Evolutionary conservation across 1,284 basidiomycete genomes (phyloP).

Genomic region (Puccinia novopanici): DNA sequence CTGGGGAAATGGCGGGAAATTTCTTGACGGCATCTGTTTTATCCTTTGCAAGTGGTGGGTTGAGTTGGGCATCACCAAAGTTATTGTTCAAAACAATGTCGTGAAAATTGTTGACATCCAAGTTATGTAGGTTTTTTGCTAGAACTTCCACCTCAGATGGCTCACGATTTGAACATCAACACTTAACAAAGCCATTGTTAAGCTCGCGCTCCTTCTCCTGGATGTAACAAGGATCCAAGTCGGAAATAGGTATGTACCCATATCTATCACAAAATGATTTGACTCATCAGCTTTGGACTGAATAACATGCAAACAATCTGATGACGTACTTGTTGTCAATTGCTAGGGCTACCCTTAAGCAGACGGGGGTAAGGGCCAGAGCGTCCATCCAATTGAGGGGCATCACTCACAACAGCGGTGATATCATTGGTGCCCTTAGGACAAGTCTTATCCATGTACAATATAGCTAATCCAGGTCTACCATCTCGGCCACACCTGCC

Average conservation of each 20-base stretch:
- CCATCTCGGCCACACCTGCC: neutral
- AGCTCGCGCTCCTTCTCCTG: neutral
- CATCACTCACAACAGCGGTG: neutral
- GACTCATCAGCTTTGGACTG: too few relatives aligned
- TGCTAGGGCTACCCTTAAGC: neutral
- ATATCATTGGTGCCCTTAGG: neutral
- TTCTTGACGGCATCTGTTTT: neutral
- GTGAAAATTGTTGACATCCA: neutral
- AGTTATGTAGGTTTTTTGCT: neutral
- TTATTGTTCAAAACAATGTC: neutral
- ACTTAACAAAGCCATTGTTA: neutral
- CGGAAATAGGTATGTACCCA: neutral
- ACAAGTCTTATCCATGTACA: neutral
- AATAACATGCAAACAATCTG: too few relatives aligned
- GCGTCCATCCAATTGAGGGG: neutral
- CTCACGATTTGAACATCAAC: neutral
- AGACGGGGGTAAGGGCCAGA: constrained; percentile 4
- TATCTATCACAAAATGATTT: neutral
- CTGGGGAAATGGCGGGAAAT: neutral
- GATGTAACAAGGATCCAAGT: neutral
- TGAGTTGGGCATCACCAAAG: neutral
- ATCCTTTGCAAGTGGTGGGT: too few relatives aligned
- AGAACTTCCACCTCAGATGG: neutral
- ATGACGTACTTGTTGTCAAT: neutral
- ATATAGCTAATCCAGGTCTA: neutral